Conservation (phyloP, 2,329 filamentous ascomycete species). For the Ilyonectria robusta region DNA sequence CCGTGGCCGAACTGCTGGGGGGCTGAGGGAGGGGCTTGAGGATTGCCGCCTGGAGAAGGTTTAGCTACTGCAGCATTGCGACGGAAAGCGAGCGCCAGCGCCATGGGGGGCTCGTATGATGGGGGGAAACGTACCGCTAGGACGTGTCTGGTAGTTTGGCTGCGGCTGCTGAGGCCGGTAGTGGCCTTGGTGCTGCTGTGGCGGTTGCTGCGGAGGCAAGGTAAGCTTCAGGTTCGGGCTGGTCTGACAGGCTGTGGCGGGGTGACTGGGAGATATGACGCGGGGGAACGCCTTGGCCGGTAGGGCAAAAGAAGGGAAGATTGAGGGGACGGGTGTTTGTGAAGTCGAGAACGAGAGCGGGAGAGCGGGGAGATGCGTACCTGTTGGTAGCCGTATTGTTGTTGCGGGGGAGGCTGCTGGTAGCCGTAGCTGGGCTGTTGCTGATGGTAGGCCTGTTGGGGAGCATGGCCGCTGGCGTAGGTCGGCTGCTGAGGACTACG, state of each 20-base stretch:
- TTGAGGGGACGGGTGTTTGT: not conserved
- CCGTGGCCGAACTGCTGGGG: slow-evolving; percentile 84
- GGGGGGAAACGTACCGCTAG: slow-evolving; percentile 51
- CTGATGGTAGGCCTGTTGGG: slow-evolving; percentile 59
- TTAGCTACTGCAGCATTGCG: slow-evolving; percentile 36
- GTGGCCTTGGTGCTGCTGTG: slow-evolving; percentile 50
- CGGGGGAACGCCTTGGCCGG: not conserved
- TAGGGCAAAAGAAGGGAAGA: not conserved
- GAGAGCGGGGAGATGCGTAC: slow-evolving; percentile 49
- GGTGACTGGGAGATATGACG: not conserved
- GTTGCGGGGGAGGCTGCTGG: slow-evolving; percentile 58
- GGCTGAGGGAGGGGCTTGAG: slow-evolving; percentile 75
- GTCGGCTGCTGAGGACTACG: slow-evolving; percentile 58
- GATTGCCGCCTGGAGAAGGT: slow-evolving; percentile 54
- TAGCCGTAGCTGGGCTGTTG: slow-evolving; percentile 64
- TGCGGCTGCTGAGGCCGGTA: slow-evolving; percentile 58
- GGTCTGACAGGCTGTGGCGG: slow-evolving; percentile 12
- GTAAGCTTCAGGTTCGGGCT: slow-evolving; percentile 20
- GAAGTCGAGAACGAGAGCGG: not conserved
- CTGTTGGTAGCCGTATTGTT: slow-evolving; percentile 58
- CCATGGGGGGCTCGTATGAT: not conserved
- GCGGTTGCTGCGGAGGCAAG: slow-evolving; percentile 47
- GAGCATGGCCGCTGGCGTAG: slow-evolving; percentile 65
- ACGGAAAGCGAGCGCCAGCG: not conserved
- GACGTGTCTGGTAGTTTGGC: slow-evolving; percentile 64